These are phyloP conservation scores for Neurospora sp. DNA, from an alignment of 495 filamentous ascomycete genomes.

Conservation along the genomic window DNA sequence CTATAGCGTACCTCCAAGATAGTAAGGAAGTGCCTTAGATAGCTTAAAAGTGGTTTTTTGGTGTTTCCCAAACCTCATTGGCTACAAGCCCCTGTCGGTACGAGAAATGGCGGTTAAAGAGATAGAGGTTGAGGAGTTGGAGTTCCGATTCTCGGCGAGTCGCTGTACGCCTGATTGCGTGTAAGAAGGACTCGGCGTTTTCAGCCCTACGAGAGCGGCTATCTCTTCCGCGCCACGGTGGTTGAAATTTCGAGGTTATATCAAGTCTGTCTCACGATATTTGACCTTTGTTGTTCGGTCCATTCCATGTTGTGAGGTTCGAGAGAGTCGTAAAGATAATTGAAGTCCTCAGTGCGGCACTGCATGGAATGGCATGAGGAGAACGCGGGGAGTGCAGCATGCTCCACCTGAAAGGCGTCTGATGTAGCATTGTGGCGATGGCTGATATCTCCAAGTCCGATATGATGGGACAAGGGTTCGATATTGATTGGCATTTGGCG, in stretches of 20 bases:
- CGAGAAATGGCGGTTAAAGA: too few species aligned
- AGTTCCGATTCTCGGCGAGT: background rate
- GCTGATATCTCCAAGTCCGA: background rate
- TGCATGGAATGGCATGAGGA: background rate
- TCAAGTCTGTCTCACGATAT: background rate
- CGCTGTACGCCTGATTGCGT: background rate
- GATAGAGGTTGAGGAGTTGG: background rate
- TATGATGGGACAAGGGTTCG: background rate
- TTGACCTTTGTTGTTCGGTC: background rate
- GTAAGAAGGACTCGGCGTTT: background rate
- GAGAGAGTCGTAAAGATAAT: too few species aligned
- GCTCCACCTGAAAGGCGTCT: background rate
- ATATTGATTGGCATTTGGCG: background rate
- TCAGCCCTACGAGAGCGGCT: background rate
- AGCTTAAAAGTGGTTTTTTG: background rate
- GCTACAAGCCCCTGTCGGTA: background rate
- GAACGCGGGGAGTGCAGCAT: background rate
- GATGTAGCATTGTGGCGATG: background rate
- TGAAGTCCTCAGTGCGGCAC: background rate
- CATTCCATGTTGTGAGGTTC: background rate
- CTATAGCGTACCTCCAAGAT: too few species aligned
- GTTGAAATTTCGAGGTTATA: background rate
- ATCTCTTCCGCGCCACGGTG: background rate
- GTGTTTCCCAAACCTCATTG: background rate
- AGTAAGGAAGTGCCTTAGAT: too few species aligned